Evolutionary conservation across 2,329 filamentous ascomycete genomes (phyloP).

Genomic region (Xylaria sp.): DNA sequence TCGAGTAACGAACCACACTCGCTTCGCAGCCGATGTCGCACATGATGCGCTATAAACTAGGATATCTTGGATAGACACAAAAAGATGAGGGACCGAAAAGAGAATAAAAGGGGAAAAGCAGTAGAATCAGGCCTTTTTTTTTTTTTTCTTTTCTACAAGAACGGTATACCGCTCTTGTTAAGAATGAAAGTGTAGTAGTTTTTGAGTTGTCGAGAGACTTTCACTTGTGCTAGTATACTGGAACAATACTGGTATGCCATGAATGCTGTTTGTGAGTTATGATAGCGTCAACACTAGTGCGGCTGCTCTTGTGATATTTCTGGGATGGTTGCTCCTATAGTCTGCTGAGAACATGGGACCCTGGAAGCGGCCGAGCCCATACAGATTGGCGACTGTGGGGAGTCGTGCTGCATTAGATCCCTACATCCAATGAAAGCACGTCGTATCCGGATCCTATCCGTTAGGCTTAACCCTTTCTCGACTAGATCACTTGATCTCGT

Average conservation of each 20-base stretch:
- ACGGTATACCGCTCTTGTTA: neutral
- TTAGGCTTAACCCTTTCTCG: neutral
- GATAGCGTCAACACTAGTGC: neutral
- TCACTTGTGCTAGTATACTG: neutral
- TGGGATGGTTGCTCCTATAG: neutral
- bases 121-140: neutral
- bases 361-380: neutral
- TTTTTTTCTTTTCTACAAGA: neutral
- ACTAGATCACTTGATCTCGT: neutral
- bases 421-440: slow-evolving; percentile 1
- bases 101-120: neutral
- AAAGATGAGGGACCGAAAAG: neutral
- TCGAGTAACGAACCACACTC: neutral
- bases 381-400: slow-evolving; percentile 20
- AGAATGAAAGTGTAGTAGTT: too few species aligned
- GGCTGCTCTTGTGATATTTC: slow-evolving; percentile 2
- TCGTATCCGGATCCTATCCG: slow-evolving; percentile 14
- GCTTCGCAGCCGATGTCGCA: neutral
- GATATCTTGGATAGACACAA: neutral
- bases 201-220: too few species aligned
- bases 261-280: neutral
- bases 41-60: neutral
- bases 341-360: neutral
- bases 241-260: neutral
- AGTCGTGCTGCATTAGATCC: neutral